Conservation (phyloP, 2,329 filamentous ascomycete genomes). For the Monilinia fructigena region DNA sequence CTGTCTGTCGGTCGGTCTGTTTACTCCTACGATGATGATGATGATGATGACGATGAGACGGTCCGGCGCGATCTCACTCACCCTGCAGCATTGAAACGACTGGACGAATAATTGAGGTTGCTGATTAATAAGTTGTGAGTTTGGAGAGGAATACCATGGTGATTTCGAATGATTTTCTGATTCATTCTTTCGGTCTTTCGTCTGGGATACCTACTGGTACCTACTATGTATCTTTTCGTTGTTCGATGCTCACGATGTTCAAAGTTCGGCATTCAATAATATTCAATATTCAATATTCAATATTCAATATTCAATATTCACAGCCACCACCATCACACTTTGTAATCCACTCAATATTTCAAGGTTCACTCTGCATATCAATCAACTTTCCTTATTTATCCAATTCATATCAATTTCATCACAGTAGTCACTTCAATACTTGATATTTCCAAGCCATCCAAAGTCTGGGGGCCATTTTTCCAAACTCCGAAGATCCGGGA, state of each 20-base stretch:
- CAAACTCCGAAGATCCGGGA: background rate
- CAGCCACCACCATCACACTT: background rate
- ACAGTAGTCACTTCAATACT: background rate
- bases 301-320: background rate
- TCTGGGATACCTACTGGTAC: background rate
- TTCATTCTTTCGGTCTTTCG: background rate
- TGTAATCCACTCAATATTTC: conserved; percentile 1
- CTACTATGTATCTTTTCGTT: background rate
- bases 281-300: too few species aligned
- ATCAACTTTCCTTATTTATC: background rate
- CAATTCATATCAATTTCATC: background rate
- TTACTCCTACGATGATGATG: background rate
- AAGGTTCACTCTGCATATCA: conserved; percentile 1
- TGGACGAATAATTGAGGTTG: background rate
- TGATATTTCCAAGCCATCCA: background rate
- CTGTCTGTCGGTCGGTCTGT: too few species aligned
- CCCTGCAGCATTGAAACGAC: background rate
- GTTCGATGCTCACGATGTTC: too few species aligned
- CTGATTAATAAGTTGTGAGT: background rate
- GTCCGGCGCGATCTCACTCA: background rate
- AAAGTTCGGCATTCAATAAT: too few species aligned
- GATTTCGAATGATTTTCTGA: background rate
- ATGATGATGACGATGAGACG: background rate
- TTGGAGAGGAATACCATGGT: too few species aligned
- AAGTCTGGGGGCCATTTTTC: conserved; percentile 1